Conservation (phyloP, 495 filamentous ascomycete species). For the Xylaria flabelliformis region DNA sequence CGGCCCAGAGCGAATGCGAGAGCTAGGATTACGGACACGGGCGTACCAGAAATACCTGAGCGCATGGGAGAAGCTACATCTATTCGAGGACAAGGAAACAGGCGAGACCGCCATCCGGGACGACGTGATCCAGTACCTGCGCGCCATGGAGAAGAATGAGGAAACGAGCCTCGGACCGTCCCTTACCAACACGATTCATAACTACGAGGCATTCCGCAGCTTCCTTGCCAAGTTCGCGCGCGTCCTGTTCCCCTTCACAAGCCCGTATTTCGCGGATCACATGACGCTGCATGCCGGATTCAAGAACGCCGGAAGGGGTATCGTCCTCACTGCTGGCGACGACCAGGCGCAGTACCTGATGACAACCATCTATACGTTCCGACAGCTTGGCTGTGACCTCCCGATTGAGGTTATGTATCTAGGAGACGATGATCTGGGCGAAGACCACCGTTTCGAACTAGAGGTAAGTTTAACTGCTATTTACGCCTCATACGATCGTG, state of each 20-base stretch:
- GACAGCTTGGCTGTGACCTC: conserved; percentile 42
- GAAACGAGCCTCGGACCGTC: conserved; percentile 22
- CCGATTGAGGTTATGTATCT: conserved; percentile 51
- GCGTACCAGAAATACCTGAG: conserved; percentile 24
- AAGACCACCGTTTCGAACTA: conserved; percentile 29
- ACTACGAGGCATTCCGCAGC: conserved; percentile 40
- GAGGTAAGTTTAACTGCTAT: conserved; percentile 18
- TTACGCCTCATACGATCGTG: background rate
- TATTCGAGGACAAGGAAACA: conserved; percentile 20
- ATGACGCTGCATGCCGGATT: conserved; percentile 39
- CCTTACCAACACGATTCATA: conserved; percentile 32
- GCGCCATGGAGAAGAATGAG: conserved; percentile 14
- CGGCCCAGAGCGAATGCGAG: conserved; percentile 29
- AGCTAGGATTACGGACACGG: conserved; percentile 30
- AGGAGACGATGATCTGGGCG: conserved; percentile 43
- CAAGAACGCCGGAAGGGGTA: conserved; percentile 34
- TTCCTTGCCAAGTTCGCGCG: conserved; percentile 35
- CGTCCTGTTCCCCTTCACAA: conserved; percentile 44
- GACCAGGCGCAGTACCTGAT: conserved; percentile 41
- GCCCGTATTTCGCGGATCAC: conserved; percentile 44
- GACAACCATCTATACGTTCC: conserved; percentile 43
- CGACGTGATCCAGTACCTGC: conserved; percentile 38
- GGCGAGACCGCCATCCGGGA: conserved; percentile 29
- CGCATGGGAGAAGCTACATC: conserved; percentile 34
- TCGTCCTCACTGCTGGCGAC: conserved; percentile 46